Evolutionary conservation across 2,329 filamentous ascomycete species (phyloP), one percentile per base, ranked within the genome.

Genomic region (Fusarium nelsonii): DNA sequence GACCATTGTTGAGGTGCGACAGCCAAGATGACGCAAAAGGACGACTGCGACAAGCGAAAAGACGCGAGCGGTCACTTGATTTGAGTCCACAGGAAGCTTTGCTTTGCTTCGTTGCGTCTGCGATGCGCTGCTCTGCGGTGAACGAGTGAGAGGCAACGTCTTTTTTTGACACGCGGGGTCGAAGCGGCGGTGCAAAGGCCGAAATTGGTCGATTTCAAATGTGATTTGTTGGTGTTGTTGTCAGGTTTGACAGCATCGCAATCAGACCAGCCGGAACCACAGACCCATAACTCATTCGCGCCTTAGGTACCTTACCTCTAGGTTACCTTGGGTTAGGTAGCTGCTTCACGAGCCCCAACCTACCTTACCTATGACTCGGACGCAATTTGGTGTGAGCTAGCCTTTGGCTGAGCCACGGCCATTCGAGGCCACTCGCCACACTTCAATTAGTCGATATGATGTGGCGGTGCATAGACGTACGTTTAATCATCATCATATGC

Each of bases 1-100:
- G 74, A 73, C 73, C 78, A 80, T 80, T 72, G 48, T 74, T 74
- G 68, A 69, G 44, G 53, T 60, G 58, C 58, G 65, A 71, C 60
- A 65, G 60, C 63, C 57, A 61, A 67, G 69, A 68, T 67, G 64
- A 73, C 63, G 71, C 69, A 70, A 62, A 65, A 55, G 56, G 57
- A 58, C 43, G 50, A 63, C 49, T 70, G 70, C 57, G 66, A 75
- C 73, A 73, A 58, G 65, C 73, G 68, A 73, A 73, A 74, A 74
- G 68, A 71, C 73, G 73, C 70, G 71, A 71, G 65, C 63, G 51
- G 68, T 71, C 48, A 36, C 48, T 50, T 50, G 16, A 26, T 28
- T 18, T 28, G 34, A 50, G 33, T 50, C 34, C 39, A 39, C 23
- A n/a, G 6, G n/a, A 40, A 39, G 20, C 23, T 37, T 37, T 16